Base-by-base conservation (phyloP, 345 rosid genomes). In the Cardamine chenopodiifolia region DNA sequence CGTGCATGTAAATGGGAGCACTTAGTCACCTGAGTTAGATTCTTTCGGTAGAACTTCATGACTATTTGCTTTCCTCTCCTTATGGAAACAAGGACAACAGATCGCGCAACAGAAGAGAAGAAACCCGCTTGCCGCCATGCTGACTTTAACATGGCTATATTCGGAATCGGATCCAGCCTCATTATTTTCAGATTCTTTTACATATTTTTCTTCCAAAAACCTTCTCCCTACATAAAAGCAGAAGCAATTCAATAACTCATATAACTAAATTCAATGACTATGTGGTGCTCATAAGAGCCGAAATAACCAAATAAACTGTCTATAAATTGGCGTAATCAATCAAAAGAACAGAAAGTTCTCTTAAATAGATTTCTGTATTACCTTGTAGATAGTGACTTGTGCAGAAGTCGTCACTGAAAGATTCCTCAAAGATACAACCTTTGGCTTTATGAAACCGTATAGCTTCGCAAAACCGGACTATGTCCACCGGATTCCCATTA, bases 61-160 rank as follows among this genome's bases (percentile, higher is more conserved):
- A 7, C 86, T 62, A 68, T 83, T 76, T 73, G 86, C 86, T 86
- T 81, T 90, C 81, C 77, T 87, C 82, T 78, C 90, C 68, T 77
- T 77, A 50, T 82, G 81, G 63, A 89, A 55, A 79, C 96, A 84
- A 19, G 90, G 92, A 58, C 89, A 90, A 44, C 88, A 76, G 19
- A 85, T 13, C 60, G 55, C 81, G 66, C 97, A 89, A 55, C 86
- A 86, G 26, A 88, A 26, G 25, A 81, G 62, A 63, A 90, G 62
- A 71, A 84, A 22, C 77, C 88, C 99, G 61, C 86, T 76, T 40
- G 81, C 91, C 7, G 56, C 84, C 22, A 86, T n/a, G 40, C 83
- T 86, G 57, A 80, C 79, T 40, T 70, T 80, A 76, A 75, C 67
- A 22, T 44, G 71, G 17, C n/a, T 17, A 56, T 19, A 4, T 39